Percentiles rank a stretch among this genome's conserved stretches.
Evolutionary conservation across 768 basidiomycete species (phyloP).

Genomic region (Trametes maxima): DNA sequence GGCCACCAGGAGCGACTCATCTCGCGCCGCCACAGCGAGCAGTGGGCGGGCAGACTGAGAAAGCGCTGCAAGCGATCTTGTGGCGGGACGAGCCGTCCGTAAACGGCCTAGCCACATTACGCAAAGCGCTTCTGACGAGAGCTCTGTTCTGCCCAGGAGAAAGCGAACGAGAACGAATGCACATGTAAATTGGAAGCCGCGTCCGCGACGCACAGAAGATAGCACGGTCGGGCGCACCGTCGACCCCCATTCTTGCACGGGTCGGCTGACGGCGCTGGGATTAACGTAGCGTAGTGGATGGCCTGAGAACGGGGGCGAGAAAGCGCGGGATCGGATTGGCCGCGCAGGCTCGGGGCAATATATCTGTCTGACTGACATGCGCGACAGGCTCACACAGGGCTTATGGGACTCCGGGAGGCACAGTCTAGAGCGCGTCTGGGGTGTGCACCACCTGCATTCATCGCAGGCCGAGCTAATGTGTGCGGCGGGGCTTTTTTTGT

Average conservation of each 20-base stretch:
- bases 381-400: slow-evolving; percentile 5
- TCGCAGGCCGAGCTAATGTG: neutral
- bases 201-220: too few species aligned
- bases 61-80: slow-evolving; percentile 5
- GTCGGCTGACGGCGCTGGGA: too few species aligned
- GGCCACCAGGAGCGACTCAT: neutral
- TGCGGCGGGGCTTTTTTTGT: neutral
- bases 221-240: neutral
- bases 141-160: neutral
- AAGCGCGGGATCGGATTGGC: slow-evolving; percentile 11
- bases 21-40: neutral
- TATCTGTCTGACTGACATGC: slow-evolving; percentile 2
- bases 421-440: neutral
- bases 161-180: neutral
- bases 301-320: slow-evolving; percentile 1
- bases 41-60: too few species aligned
- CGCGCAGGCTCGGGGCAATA: neutral
- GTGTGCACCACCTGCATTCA: slow-evolving; percentile 14
- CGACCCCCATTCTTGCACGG: too few species aligned
- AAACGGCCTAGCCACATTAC: neutral
- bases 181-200: too few species aligned
- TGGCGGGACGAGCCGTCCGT: slow-evolving; percentile 12
- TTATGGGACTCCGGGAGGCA: neutral
- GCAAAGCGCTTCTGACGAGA: neutral
- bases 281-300: neutral